phyloP scores from a whole-genome alignment of 1,139 yeast genomes.

The Hansenula lynferdii region DNA sequence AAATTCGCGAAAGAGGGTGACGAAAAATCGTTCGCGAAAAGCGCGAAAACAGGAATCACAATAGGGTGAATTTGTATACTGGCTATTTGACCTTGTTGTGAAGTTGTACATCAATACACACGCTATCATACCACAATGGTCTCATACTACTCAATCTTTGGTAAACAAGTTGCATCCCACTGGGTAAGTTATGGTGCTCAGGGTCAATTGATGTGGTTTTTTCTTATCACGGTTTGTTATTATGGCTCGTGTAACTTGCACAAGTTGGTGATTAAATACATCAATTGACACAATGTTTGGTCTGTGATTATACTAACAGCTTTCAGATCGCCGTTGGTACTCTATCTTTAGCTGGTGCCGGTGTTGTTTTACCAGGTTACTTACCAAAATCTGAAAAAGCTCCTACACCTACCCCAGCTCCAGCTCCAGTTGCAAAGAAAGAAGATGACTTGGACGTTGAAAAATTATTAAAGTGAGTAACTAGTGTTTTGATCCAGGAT shows the following conservation, averaged over 20 bases:
- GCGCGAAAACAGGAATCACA: neutral
- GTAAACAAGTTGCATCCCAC: constrained; percentile 62
- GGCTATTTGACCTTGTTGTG: too few relatives aligned
- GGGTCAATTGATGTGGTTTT: neutral
- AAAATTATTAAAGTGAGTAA: constrained; percentile 50
- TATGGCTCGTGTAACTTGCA: neutral
- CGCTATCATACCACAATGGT: too few relatives aligned
- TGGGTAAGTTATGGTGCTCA: constrained; percentile 38
- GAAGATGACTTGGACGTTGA: constrained; percentile 61
- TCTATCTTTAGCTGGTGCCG: constrained; percentile 31
- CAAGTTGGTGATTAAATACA: neutral
- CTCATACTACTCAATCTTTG: constrained; percentile 57
- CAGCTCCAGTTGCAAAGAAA: constrained; percentile 31
- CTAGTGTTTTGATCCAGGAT: neutral
- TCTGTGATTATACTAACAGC: constrained; percentile 2
- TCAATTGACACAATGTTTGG: too few relatives aligned
- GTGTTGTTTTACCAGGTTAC: constrained; percentile 23
- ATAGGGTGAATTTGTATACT: constrained; percentile 1
- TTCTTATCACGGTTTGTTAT: neutral
- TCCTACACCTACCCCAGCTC: constrained; percentile 34
- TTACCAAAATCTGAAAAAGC: constrained; percentile 15
- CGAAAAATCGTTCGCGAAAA: neutral
- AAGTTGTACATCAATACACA: too few relatives aligned
- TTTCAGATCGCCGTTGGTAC: constrained; percentile 33
- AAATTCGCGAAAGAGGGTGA: too few relatives aligned